Evolutionary conservation across 2,329 filamentous ascomycete genomes (phyloP), one percentile per base, ranked within the genome.

Genomic region (Ascochyta clinopodiicola): DNA sequence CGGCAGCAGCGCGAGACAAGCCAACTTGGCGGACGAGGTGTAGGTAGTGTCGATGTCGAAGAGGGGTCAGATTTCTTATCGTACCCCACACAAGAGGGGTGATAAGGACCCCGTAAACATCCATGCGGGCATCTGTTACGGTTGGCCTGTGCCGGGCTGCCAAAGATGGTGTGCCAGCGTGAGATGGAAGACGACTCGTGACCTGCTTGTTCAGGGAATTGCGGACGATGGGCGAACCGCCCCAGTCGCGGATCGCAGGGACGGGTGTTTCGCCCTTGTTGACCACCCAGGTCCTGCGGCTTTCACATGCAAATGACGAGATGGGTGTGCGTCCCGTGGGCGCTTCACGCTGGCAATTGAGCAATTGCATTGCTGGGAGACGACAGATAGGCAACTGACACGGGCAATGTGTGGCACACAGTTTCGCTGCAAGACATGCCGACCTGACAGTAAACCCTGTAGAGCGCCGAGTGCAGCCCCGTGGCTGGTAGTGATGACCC

Each of bases 351-450:
- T 58, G 50, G 60, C 60, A 57, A 61, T 55, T 51, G 59, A 57
- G 59, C 59, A 56, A 65, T 62, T 57, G 55, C 47, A 58, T 54
- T 53, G 59, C 54, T 58, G 56, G 55, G 60, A 62, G 35, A 53
- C 57, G 58, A 54, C 55, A 63, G 56, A 49, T 53, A 44, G 45
- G 51, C 59, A 51, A 63, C 53, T 56, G 56, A 63, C 59, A 64
- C 60, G 65, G 53, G 50, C 58, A 46, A 51, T 43, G 60, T 64
- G 59, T 66, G 59, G 55, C 57, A 61, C 62, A 49, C 43, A 36
- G 51, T 51, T 56, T 51, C 63, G 66, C 67, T 69, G 66, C 69
- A 65, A 68, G 67, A 68, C 70, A 69, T 67, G 56, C 61, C 56
- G 66, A 37, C 59, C 66, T 62, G 67, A 60, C 67, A 60, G 65